Base-by-base conservation (phyloP, 192 early-diverging fungal species). In the Jimgerdemannia flammicorona region DNA sequence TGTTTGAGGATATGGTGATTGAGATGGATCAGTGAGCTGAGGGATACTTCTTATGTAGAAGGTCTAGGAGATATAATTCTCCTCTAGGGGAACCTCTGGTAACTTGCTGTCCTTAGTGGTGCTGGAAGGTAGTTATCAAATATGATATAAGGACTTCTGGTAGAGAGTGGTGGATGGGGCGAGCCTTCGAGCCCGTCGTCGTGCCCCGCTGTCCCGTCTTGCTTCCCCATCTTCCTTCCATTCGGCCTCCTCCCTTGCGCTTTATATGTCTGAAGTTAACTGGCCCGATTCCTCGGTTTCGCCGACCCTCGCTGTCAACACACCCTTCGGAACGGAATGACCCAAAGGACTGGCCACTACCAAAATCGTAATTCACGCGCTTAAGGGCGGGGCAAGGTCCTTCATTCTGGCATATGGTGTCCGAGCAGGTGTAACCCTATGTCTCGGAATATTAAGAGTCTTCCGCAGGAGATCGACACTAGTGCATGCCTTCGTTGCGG, bases 361-460 rank as follows among this genome's bases (percentile, higher is more conserved):
- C 78, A 65, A 67, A 72, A 75, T 91, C 18, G 17, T 85, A 3
- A 40, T 75, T 3, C 87, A 89, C 80, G 84, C 90, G 8, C 11
- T 80, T 9, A 74, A 80, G 65, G 90, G 90, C 70, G 87, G 86
- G 7, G 43, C 83, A 67, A 43, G 88, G 17, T 75, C 87, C 8
- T 91, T 87, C 68, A 29, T 83, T n/a, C 20, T 90, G 39, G 84
- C 86, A 0, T 89, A 86, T 72, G 83, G 78, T 39, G 74, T 91
- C 18, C 75, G 88, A 39, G 87, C 84, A 29, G 87, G 88, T 4
- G 82, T 91, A 44, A 83, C 84, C 40, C 84, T 88, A 54, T 78
- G 85, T 49, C 78, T 91, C 44, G 80, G 83, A 67, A 71, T 89
- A 2, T 40, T 89, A 20, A 73, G 79, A 67, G 84, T 89, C 3